phyloP scores from a whole-genome alignment of 805 yeast species.

The Zygoascus biomembranicola region DNA sequence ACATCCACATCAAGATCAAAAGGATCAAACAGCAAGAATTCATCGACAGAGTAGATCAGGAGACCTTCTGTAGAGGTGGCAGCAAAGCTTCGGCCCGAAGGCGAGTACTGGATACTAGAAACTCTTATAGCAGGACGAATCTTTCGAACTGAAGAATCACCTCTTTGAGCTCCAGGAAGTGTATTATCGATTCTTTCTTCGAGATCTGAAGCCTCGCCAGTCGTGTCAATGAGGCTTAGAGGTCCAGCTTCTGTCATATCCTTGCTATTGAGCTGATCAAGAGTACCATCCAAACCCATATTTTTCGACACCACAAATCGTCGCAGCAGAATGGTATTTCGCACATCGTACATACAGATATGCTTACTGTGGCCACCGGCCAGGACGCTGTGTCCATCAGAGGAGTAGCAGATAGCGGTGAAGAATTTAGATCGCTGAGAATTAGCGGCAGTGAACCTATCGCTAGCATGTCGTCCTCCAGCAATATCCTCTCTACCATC shows the following conservation, averaged over 20 bases:
- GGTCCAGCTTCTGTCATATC: conserved; percentile 86
- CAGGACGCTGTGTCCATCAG: conserved; percentile 79
- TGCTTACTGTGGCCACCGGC: conserved; percentile 94
- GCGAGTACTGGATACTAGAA: conserved; percentile 71
- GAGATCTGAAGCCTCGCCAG: conserved; percentile 77
- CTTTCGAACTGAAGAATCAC: conserved; percentile 69
- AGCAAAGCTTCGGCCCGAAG: conserved; percentile 83
- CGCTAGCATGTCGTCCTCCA: conserved; percentile 75
- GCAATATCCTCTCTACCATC: conserved; percentile 84
- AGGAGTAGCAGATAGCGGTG: conserved; percentile 71
- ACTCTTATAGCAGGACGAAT: conserved; percentile 79
- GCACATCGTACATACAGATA: conserved; percentile 83
- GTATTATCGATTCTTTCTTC: conserved; percentile 71
- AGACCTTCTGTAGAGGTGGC: conserved; percentile 95
- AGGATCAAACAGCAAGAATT: conserved; percentile 75
- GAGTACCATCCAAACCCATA: conserved; percentile 87
- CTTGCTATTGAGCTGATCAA: conserved; percentile 66
- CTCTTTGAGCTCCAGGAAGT: conserved; percentile 82
- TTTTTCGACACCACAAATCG: conserved; percentile 80
- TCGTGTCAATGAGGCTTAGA: conserved; percentile 68
- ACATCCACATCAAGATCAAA: conserved; percentile 89
- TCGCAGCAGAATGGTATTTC: conserved; percentile 76
- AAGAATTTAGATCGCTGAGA: conserved; percentile 80
- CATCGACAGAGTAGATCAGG: conserved; percentile 72
- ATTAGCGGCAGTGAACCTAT: conserved; percentile 71